Evolutionary conservation across 352 stramenopile genomes (phyloP).

Genomic region (Thraustotheca clavata): DNA sequence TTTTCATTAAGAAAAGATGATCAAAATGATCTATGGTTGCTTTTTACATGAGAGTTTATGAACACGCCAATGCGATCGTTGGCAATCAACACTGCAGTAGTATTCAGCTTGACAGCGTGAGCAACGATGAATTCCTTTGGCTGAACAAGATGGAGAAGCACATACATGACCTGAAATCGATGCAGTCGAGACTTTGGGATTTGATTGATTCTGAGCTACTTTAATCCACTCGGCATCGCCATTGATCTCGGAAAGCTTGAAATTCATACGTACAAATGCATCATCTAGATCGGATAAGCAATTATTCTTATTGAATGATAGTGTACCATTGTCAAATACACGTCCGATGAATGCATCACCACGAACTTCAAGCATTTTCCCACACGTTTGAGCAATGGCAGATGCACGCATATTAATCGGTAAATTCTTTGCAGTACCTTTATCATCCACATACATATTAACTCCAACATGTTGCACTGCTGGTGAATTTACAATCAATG

Average conservation of each 20-base stretch:
- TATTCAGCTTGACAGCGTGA: slow-evolving; percentile 77
- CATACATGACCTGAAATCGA: slow-evolving; percentile 33
- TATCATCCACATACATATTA: slow-evolving; percentile 89
- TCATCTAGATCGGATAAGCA: slow-evolving; percentile 39
- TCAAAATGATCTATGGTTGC: slow-evolving; percentile 6
- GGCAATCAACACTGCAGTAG: slow-evolving; percentile 77
- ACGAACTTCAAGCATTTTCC: slow-evolving; percentile 75
- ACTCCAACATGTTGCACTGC: slow-evolving; percentile 61
- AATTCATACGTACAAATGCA: slow-evolving; percentile 76
- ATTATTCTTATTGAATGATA: not conserved
- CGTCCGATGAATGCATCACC: slow-evolving; percentile 83
- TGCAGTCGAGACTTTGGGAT: slow-evolving; percentile 24
- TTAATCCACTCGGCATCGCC: slow-evolving; percentile 62
- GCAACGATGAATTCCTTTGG: slow-evolving; percentile 61
- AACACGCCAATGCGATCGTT: slow-evolving; percentile 76
- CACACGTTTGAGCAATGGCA: slow-evolving; percentile 70
- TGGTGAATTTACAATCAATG: slow-evolving; percentile 74
- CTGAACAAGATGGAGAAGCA: slow-evolving; percentile 55
- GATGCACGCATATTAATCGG: slow-evolving; percentile 69
- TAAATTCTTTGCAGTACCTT: slow-evolving; percentile 77
- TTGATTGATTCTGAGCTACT: slow-evolving; percentile 42
- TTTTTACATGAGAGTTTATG: slow-evolving; percentile 57
- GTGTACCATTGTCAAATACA: slow-evolving; percentile 77
- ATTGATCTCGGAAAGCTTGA: slow-evolving; percentile 55
- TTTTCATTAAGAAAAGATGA: not conserved